Base-by-base conservation (phyloP, 2,329 filamentous ascomycete genomes). In the Scedosporium apiospermum region DNA sequence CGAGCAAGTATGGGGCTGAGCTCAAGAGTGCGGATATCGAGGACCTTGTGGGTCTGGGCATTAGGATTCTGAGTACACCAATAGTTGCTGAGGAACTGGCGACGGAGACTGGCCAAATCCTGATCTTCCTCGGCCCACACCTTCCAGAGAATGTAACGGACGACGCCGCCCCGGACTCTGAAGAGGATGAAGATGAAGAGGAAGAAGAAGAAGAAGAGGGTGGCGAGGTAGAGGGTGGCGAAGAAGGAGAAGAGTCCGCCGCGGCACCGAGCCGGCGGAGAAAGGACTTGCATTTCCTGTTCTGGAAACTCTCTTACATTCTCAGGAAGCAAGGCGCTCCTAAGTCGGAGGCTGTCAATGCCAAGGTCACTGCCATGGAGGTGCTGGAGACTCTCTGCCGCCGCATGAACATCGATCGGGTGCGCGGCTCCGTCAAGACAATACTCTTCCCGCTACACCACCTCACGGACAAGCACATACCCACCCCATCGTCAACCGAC, bases 381-480 rank as follows among this genome's bases (percentile, higher is more conserved):
- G 84, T 96, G 6, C 77, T 96, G 57, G 85, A 88, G 62, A 85
- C 87, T 0, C 81, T 96, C 12, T 83, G 84, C 67, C 82, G 81
- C 61, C 84, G 86, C 51, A 78, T 90, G 1, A 77, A 86, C 0
- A 70, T 76, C 1, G 76, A 81, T 2, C 78, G 84, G 3, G 79
- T 93, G 7, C 72, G 77, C 1, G 81, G 85, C 0, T 88, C 86
- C 1, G 78, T 96, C 18, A 83, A 86, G 66, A 79, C 78, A 0
- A 76, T 86, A 38, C 76, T 86, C 49, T 75, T 78, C 12, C 82
- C 83, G 0, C 82, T 98, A 5, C 88, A 93, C 71, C 90, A 95
- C 71, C 78, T 99, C 44, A 96, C 92, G 0, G 92, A 97, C 71
- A 81, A 88, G 1, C 84, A 84, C 1, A 91, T 93, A 59, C 84